Evolutionary conservation across 768 basidiomycete species (phyloP).

Genomic region (Kondoa subrosea): DNA sequence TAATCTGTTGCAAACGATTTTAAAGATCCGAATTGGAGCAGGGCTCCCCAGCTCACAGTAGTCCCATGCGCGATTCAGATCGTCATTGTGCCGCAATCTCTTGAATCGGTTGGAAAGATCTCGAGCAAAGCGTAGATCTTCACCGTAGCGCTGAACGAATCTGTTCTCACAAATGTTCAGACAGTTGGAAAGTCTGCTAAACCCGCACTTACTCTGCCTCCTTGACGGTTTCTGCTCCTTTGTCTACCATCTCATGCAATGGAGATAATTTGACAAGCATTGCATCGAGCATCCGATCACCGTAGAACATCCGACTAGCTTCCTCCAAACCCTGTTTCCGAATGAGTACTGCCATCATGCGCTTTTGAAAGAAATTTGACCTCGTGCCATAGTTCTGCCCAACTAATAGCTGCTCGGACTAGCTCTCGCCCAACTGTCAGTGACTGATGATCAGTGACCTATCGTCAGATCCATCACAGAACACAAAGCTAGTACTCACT

Average conservation of each 20-base stretch:
- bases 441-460: conserved; percentile 1
- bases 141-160: background rate
- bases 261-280: conserved; percentile 91
- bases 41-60: background rate
- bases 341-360: conserved; percentile 4
- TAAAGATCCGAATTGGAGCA: background rate
- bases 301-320: conserved; percentile 66
- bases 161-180: background rate
- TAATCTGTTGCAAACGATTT: no score
- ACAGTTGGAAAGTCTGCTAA: background rate
- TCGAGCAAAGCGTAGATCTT: background rate
- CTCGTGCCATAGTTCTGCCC: conserved; percentile 10
- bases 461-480: background rate
- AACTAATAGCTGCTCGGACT: conserved; percentile 5
- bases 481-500: background rate
- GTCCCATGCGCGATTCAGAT: background rate
- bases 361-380: conserved; percentile 5
- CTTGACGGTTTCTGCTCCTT: background rate
- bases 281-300: conserved; percentile 85
- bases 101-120: background rate
- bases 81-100: background rate
- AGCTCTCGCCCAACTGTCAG: conserved; percentile 12
- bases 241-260: conserved; percentile 40
- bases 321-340: conserved; percentile 6
- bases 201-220: background rate